Base-by-base conservation (phyloP, 306 rosid genomes). In the Heteromeles arbutifolia region DNA sequence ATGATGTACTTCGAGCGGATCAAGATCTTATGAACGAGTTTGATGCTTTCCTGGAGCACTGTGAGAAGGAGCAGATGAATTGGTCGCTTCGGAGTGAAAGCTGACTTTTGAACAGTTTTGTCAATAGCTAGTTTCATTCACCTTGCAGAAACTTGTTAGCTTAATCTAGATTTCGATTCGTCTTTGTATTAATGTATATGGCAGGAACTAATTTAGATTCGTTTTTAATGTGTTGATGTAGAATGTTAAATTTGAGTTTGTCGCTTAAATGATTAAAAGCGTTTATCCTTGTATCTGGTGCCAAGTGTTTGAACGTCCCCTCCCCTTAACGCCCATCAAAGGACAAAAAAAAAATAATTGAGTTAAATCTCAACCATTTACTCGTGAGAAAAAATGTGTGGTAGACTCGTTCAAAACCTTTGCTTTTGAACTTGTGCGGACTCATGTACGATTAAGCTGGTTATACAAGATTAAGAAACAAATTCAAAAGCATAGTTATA, bases 41-140 rank as follows among this genome's bases (percentile, higher is more conserved):
- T 61, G 77, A 73, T 44, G 57, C 32, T 52, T 73, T 73, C 11
- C 29, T 73, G 69, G 77, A 73, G 77, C 77, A 73, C 57, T 73
- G 65, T 73, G 69, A 73, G 43, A 73, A 61, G 77, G 68, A 64
- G 58, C 65, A 59, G 43, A 59, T 59, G 77, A 34, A 17, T 17
- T 73, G 69, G 69, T 73, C 68, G 7, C 68, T 64, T 31, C 15
- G 22, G 22, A 29, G 11, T 29, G 43, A 64, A 64, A 8, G 22
- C 19, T 31, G 44, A 31, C 65, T 4, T 1, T 61, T 61, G 5
- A 13, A 13, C 26, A 61, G 19, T 11, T 13, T 25, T 13, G 65
- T 61, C 13, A 12, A 4, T 39, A 61, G 65, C 28, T 59, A 9
- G 31, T 59, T 59, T 11, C 17, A 12, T 59, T 59, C 65, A 24